These are phyloP conservation scores for Ormosia semicastrata DNA, from an alignment of 306 rosid species.

Conservation along the genomic window DNA sequence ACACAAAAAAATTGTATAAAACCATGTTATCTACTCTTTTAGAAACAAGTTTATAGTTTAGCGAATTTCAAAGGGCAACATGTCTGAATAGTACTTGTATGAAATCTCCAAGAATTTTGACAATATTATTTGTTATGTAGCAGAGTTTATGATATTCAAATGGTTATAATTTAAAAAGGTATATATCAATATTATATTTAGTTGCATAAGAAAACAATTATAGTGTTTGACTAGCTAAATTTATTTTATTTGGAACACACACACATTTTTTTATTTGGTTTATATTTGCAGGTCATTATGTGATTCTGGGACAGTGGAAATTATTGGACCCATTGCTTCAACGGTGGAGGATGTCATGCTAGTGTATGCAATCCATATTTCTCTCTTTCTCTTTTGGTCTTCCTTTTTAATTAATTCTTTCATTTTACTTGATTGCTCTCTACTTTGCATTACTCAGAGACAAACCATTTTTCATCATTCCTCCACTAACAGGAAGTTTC, in stretches of 20 bases:
- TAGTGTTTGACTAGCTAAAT: constrained; percentile 5
- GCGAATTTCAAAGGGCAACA: constrained; percentile 9
- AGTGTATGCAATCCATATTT: constrained; percentile 61
- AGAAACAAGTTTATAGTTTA: not conserved
- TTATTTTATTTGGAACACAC: not conserved
- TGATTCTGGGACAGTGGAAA: constrained; percentile 86
- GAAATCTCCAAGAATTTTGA: constrained; percentile 4
- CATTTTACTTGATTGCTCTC: constrained; percentile 18
- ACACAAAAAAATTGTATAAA: not conserved
- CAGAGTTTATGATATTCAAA: constrained; percentile 3
- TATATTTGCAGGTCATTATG: constrained; percentile 72
- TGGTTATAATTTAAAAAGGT: not conserved
- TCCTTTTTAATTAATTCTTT: constrained; percentile 8
- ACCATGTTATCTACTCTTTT: not conserved
- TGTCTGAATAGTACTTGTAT: not conserved
- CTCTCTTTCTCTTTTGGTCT: not conserved
- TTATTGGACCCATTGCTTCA: constrained; percentile 94
- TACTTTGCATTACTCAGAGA: not conserved
- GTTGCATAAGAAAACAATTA: constrained; percentile 6
- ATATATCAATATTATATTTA: not conserved
- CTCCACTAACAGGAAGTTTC: not conserved
- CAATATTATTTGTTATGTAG: not conserved
- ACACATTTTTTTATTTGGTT: not conserved
- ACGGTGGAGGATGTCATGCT: constrained; percentile 88
- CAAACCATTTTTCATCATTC: constrained; percentile 1